Evolutionary conservation across 805 yeast genomes (phyloP).

Genomic region (Grigorovia yakushimaensis): DNA sequence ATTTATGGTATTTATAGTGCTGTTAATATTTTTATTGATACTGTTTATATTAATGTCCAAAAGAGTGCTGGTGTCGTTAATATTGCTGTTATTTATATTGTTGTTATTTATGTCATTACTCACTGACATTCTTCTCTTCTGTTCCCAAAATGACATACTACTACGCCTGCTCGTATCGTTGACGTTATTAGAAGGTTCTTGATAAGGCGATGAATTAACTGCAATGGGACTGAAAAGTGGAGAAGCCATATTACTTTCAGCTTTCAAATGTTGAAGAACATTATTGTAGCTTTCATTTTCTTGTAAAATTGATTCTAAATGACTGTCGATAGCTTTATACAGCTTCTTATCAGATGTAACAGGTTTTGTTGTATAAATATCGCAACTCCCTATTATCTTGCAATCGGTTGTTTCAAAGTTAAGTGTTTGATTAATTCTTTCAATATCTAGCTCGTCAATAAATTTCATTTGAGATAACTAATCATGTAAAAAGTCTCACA

Average conservation of each 20-base stretch:
- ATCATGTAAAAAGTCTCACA: background rate
- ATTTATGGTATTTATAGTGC: background rate
- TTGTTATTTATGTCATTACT: slow-evolving; percentile 7
- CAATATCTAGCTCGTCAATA: slow-evolving; percentile 89
- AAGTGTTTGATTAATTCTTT: slow-evolving; percentile 76
- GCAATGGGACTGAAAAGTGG: background rate
- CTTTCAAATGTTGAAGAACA: slow-evolving; percentile 17
- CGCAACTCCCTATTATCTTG: slow-evolving; percentile 80
- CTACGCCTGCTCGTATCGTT: slow-evolving; percentile 8
- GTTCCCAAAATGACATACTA: slow-evolving; percentile 31
- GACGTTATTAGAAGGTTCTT: background rate
- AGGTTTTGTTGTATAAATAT: slow-evolving; percentile 88
- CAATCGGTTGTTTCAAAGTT: slow-evolving; percentile 69
- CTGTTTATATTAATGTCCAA: background rate
- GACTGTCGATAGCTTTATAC: slow-evolving; percentile 78
- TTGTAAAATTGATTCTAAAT: slow-evolving; percentile 45
- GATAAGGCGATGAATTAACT: background rate
- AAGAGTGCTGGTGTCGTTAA: background rate
- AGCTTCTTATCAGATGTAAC: slow-evolving; percentile 83
- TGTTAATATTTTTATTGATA: no score
- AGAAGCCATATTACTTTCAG: slow-evolving; percentile 10
- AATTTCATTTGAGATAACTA: slow-evolving; percentile 38
- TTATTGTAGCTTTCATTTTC: slow-evolving; percentile 30
- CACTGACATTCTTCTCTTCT: slow-evolving; percentile 33
- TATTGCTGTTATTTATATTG: slow-evolving; percentile 1